Base-by-base conservation (phyloP, 176 grass and related monocot species). In the Alopecurus myosuroides region DNA sequence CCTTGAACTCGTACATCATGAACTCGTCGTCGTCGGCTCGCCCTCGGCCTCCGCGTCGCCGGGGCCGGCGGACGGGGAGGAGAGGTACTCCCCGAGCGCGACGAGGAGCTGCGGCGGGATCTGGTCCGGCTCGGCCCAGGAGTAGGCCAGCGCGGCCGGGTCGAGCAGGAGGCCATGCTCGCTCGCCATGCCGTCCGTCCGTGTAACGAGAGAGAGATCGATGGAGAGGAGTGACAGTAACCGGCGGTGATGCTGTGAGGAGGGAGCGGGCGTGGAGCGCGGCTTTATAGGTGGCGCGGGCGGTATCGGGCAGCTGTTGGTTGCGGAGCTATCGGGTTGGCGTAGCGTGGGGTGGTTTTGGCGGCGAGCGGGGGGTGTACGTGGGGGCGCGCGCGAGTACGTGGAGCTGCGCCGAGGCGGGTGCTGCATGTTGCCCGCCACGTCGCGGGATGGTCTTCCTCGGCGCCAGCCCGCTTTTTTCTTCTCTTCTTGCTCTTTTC, bases 1-100 rank as follows among this genome's bases (percentile, higher is more conserved):
- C 91, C 88, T 99, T 99, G 88, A 99, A 95, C 88, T 96, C 97
- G 75, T 94, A 92, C 93, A 99, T 96, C 88, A 94, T 92, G 70
- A 99, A 99, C 88, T 99, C 97, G 73, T 98, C 96, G 31, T 92
- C 94, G 95, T 81, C 60, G 88, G 90, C 19, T 82, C 76, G 5
- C 60, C 23, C 0, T 53, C 49, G 11, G 48, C 14, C 3, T 30
- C 65, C 23, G 50, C 29, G 19, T 35, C 60, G 37, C 51, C 78
- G 61, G 60, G 66, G 30, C 63, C 34, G 10, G 18, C 18, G 33
- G 33, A 40, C n/a, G 64, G 18, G 61, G 36, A 41, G 36, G 66
- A 82, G 78, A 84, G 81, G 65, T 93, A 92, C 57, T 92, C 81
- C 0, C 90, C 88, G 2, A 95, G 34, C 35, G 93, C 83, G 0